Evolutionary conservation across 1,284 basidiomycete genomes (phyloP).

Genomic region (Tilletiopsis washingtonensis): DNA sequence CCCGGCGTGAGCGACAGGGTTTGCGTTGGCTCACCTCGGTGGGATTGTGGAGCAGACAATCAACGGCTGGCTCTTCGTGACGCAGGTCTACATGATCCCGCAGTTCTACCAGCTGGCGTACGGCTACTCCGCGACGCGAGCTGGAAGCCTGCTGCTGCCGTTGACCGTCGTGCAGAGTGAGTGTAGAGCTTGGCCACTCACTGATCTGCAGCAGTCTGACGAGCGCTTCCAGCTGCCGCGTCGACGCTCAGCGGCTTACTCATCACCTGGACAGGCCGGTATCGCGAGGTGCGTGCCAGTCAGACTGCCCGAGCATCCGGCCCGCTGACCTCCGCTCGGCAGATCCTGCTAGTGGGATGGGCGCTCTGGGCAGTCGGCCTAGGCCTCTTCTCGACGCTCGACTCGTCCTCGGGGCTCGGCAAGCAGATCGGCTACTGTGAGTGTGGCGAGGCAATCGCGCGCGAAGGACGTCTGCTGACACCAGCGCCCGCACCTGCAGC

Average conservation of each 20-base stretch:
- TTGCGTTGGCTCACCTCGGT: too few species aligned
- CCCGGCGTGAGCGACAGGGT: too few species aligned
- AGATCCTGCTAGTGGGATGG: slow-evolving; percentile 62
- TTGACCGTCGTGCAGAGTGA: slow-evolving; percentile 45
- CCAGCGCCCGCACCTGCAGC: too few species aligned
- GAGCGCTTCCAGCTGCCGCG: too few species aligned
- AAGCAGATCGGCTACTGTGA: slow-evolving; percentile 57
- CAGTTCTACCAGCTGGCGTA: slow-evolving; percentile 68
- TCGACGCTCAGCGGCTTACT: slow-evolving; percentile 55
- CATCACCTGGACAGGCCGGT: slow-evolving; percentile 61
- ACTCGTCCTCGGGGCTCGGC: slow-evolving; percentile 52
- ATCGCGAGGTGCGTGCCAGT: too few species aligned
- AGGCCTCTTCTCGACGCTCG: slow-evolving; percentile 62
- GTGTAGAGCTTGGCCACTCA: too few species aligned
- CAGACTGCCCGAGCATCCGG: too few species aligned
- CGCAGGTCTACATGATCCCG: slow-evolving; percentile 55
- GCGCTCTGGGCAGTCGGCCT: slow-evolving; percentile 44
- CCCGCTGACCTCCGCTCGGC: too few species aligned
- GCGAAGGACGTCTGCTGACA: too few species aligned
- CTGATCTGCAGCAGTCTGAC: too few species aligned
- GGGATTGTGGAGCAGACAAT: too few species aligned
- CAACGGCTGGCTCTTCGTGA: slow-evolving; percentile 38
- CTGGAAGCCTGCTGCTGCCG: slow-evolving; percentile 60
- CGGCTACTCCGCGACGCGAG: slow-evolving; percentile 58
- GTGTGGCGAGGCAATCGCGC: too few species aligned